Evolutionary conservation across 371 early-diverging fungal species (phyloP), one percentile per base, ranked within the genome.

Genomic region (Batkoa obscura): DNA sequence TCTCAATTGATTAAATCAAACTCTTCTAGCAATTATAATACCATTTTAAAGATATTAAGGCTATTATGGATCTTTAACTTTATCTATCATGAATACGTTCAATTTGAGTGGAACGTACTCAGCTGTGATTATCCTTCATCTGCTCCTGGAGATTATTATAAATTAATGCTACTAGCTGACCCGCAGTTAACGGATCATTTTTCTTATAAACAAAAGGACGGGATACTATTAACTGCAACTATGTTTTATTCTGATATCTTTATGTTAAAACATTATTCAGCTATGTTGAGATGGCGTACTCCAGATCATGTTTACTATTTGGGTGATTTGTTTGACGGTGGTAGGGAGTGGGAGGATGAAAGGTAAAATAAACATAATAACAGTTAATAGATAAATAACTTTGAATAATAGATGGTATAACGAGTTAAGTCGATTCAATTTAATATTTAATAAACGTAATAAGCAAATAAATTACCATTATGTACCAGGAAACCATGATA

Each of bases 291-390:
- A 0, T 46, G 60, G 2, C 64, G 75, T 2, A 46, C 61, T 13
- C 91, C 91, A 0, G 70, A 78, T 35, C 66, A 66, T 0, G 71
- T 83, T 8, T 43, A 89, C 10, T 76, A 89, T 60, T 59, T 90
- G 57, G 95, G 95, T n/a, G 95, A 94, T 62, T 55, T 88, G 57
- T 73, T 79, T 66, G 94, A 92, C 60, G 90, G 90, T 15, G 92
- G 91, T 2, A 70, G 93, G 43, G 83, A 84, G 55, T 84, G 86
- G 80, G 55, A 64, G 10, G 75, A 81, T 53, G 58, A 50, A 1
- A 60, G 55, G 62, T 81, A 80, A 32, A 23, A 23, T 23, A 23
- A 23, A 23, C 23, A 23, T 42, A 48, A 34, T 37, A 48, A 13
- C 43, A 12, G 12, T 42, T 42, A 13, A 13, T 12, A 13, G 43